Evolutionary conservation across 2,329 filamentous ascomycete genomes (phyloP).

Genomic region (Ophiostoma ulmi): DNA sequence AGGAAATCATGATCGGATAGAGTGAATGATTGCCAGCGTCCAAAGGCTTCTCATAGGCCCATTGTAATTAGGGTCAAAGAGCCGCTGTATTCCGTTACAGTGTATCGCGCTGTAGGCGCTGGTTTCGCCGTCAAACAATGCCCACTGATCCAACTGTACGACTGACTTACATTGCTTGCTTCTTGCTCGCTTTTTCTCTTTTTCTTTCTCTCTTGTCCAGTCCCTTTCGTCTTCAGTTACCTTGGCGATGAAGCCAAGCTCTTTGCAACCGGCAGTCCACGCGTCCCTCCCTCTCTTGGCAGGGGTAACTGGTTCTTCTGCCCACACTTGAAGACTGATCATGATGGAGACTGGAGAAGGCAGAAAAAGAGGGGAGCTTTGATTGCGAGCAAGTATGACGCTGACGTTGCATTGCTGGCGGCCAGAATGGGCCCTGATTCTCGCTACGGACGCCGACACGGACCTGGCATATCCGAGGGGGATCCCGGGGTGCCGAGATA

Average conservation of each 20-base stretch:
- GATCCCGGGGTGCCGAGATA: neutral
- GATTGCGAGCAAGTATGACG: neutral
- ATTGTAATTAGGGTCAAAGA: neutral
- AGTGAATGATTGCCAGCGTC: neutral
- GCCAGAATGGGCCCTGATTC: neutral
- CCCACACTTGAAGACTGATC: neutral
- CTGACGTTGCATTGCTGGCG: neutral
- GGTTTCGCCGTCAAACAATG: neutral
- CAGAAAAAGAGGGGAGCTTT: neutral
- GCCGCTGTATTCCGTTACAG: neutral
- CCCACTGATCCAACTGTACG: neutral
- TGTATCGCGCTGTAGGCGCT: neutral
- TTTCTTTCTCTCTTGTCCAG: neutral
- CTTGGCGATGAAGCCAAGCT: conserved; percentile 12
- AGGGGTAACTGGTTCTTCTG: conserved; percentile 8
- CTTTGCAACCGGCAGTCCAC: conserved; percentile 10
- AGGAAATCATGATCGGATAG: neutral
- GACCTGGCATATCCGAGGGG: neutral
- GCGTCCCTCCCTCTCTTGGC: conserved; percentile 15
- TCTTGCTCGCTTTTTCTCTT: neutral
- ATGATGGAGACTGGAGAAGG: neutral
- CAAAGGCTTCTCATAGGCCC: neutral
- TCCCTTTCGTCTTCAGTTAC: neutral
- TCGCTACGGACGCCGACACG: neutral
- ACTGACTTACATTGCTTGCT: neutral